Evolutionary conservation across 192 early-diverging fungal genomes (phyloP).

Genomic region (Coemansia sp.): DNA sequence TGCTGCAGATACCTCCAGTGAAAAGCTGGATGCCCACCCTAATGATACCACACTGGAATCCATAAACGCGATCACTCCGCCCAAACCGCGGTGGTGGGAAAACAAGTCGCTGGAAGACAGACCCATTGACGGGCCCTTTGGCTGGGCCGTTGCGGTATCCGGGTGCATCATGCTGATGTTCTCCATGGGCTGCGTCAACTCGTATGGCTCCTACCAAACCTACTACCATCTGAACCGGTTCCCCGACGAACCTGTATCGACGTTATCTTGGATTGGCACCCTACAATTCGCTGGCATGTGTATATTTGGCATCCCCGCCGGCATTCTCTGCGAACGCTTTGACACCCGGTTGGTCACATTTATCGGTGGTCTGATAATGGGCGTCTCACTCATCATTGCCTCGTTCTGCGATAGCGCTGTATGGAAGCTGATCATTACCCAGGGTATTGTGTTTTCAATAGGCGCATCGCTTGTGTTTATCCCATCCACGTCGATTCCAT

Average conservation of each 20-base stretch:
- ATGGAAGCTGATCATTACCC: constrained; percentile 63
- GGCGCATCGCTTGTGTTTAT: constrained; percentile 54
- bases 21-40: too few species aligned
- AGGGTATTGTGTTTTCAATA: constrained; percentile 56
- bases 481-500: constrained; percentile 53
- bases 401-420: constrained; percentile 57
- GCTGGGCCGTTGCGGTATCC: constrained; percentile 55
- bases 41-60: too few species aligned
- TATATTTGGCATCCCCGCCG: constrained; percentile 45
- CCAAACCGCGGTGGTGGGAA: constrained; percentile 30
- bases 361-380: constrained; percentile 55
- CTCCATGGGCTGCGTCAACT: constrained; percentile 57
- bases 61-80: too few species aligned
- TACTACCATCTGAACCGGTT: constrained; percentile 36
- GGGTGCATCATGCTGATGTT: constrained; percentile 54
- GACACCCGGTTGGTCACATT: constrained; percentile 53
- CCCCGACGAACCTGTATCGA: constrained; percentile 37
- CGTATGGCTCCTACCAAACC: constrained; percentile 56
- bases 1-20: too few species aligned
- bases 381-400: constrained; percentile 47
- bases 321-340: constrained; percentile 55
- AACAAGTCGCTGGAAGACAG: constrained; percentile 30
- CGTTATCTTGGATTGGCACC: constrained; percentile 57
- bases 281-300: constrained; percentile 55
- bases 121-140: constrained; percentile 36